phyloP scores from a whole-genome alignment of 768 basidiomycete genomes.

The Pleurotus djamor region DNA sequence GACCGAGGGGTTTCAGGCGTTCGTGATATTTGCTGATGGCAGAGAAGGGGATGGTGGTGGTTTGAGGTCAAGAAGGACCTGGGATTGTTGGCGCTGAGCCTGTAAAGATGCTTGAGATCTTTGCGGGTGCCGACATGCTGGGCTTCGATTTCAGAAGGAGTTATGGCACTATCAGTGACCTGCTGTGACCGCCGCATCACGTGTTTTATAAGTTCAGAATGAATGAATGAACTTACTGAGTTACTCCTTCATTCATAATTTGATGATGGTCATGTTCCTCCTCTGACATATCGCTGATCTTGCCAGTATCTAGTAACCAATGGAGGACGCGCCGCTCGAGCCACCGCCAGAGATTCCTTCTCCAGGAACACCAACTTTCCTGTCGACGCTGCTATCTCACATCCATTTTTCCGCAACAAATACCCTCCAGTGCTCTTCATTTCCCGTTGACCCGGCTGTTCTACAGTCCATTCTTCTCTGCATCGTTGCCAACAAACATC shows the following conservation, averaged over 20 bases:
- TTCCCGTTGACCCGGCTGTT: constrained; percentile 60
- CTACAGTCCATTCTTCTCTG: constrained; percentile 67
- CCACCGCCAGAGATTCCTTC: constrained; percentile 23
- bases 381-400: constrained; percentile 47
- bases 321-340: not conserved
- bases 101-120: not conserved
- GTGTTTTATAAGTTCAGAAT: too few relatives aligned
- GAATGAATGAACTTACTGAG: not conserved
- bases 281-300: not conserved
- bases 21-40: not conserved
- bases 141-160: not conserved
- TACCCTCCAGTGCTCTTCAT: constrained; percentile 16
- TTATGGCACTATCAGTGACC: too few relatives aligned
- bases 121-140: too few relatives aligned
- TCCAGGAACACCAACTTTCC: constrained; percentile 42
- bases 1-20: not conserved
- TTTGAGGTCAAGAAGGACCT: constrained; percentile 1
- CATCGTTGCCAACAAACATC: constrained; percentile 58
- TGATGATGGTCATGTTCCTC: not conserved
- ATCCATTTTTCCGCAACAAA: constrained; percentile 32
- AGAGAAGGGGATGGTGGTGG: not conserved
- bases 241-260: not conserved
- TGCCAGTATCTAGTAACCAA: not conserved
- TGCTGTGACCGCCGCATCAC: too few relatives aligned
- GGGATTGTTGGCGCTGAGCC: not conserved